phyloP scores from a whole-genome alignment of 2,329 filamentous ascomycete species.

The Colletotrichum truncatum region DNA sequence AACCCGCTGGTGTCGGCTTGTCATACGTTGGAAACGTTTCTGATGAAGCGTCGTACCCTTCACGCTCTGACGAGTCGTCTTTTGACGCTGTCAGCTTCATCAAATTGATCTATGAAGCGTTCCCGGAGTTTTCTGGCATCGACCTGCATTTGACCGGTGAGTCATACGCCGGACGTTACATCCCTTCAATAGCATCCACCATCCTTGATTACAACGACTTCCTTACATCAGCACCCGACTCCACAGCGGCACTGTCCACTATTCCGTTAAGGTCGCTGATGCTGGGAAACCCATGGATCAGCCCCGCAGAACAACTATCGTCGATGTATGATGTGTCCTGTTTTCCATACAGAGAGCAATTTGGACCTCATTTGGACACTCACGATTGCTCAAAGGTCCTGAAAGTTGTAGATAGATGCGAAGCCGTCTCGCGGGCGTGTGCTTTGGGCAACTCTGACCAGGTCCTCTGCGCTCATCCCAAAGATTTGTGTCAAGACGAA shows the following conservation, averaged over 20 bases:
- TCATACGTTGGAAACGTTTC: conserved; percentile 23
- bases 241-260: neutral
- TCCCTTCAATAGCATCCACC: neutral
- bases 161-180: conserved; percentile 11
- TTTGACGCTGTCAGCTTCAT: neutral
- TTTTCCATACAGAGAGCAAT: neutral
- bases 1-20: conserved; percentile 31
- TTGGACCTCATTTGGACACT: neutral
- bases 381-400: neutral
- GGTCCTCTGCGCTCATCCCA: conserved; percentile 3
- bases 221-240: neutral
- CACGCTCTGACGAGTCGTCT: neutral
- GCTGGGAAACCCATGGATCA: conserved; percentile 9
- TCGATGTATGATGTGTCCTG: conserved; percentile 18
- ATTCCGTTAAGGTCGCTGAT: conserved; percentile 7
- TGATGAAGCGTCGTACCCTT: neutral
- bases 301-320: neutral
- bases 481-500: neutral
- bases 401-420: neutral
- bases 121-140: neutral
- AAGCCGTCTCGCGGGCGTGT: neutral
- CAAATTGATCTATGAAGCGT: conserved; percentile 1
- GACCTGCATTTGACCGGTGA: conserved; percentile 7
- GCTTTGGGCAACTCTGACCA: neutral
- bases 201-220: conserved; percentile 11